These are phyloP conservation scores for Tieghemostelium lacteum DNA, from an alignment of 78 protist genomes.

Conservation along the genomic window DNA sequence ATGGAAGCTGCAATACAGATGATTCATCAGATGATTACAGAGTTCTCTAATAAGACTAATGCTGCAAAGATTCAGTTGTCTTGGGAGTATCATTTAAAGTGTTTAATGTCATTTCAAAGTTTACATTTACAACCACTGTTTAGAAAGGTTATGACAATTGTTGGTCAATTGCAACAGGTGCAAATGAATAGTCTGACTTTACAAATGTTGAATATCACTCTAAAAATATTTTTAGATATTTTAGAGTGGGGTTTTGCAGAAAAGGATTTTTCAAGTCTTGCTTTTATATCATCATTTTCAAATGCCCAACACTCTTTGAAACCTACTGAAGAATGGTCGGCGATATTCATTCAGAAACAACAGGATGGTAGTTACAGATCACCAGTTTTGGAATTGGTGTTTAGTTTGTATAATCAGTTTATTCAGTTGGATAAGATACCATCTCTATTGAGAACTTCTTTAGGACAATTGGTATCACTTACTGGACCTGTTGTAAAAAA, in stretches of 20 bases:
- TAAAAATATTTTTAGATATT: background rate
- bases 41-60: slow-evolving; percentile 15
- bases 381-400: slow-evolving; percentile 5
- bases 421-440: slow-evolving; percentile 13
- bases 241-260: slow-evolving; percentile 31
- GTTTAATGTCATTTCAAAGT: slow-evolving; percentile 25
- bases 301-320: background rate
- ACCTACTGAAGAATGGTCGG: slow-evolving; percentile 26
- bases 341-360: background rate
- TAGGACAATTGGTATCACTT: slow-evolving; percentile 15
- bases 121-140: slow-evolving; percentile 22
- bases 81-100: slow-evolving; percentile 58
- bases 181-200: background rate
- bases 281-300: background rate
- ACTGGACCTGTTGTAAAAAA: background rate
- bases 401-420: slow-evolving; percentile 1
- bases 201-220: background rate
- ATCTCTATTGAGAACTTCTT: slow-evolving; percentile 8
- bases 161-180: background rate
- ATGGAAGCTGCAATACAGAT: slow-evolving; percentile 13
- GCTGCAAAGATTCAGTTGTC: slow-evolving; percentile 31
- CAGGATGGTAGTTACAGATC: background rate
- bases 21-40: background rate
- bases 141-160: background rate
- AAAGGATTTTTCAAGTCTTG: background rate